phyloP scores from a whole-genome alignment of 352 stramenopile genomes.

The Globisporangium ultimum region DNA sequence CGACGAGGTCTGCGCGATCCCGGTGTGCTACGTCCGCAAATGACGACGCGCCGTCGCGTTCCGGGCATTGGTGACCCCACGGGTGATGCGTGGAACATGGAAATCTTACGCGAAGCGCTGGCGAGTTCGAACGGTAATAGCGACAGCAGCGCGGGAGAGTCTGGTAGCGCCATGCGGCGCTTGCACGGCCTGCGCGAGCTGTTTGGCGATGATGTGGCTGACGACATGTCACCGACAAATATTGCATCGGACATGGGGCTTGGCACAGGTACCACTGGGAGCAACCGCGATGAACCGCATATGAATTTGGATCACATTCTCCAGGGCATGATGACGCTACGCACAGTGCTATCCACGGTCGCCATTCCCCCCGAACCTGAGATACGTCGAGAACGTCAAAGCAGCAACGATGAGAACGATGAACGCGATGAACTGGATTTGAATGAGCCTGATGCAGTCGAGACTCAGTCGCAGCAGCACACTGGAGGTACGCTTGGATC shows the following conservation, averaged over 20 bases:
- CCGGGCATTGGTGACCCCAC: slow-evolving; percentile 21
- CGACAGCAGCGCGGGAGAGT: slow-evolving; percentile 2
- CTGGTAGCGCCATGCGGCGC: slow-evolving; percentile 1
- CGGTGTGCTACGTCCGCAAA: slow-evolving; percentile 9
- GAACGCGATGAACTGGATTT: no score
- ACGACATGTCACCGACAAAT: slow-evolving; percentile 22
- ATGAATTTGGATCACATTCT: slow-evolving; percentile 53
- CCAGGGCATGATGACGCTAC: slow-evolving; percentile 50
- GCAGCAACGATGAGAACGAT: neutral
- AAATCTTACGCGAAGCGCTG: slow-evolving; percentile 50
- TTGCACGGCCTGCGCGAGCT: slow-evolving; percentile 39
- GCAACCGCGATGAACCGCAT: neutral
- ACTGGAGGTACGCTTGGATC: no score
- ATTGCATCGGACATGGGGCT: slow-evolving; percentile 30
- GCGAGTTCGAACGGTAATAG: neutral
- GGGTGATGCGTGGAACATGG: slow-evolving; percentile 60
- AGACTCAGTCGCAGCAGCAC: no score
- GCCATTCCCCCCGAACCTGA: neutral
- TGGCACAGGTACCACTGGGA: neutral
- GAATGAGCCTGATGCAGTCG: no score
- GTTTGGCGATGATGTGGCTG: slow-evolving; percentile 28
- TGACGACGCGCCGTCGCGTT: slow-evolving; percentile 10
- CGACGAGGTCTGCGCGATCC: slow-evolving; percentile 15
- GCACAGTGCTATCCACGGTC: slow-evolving; percentile 50
- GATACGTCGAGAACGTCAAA: slow-evolving; percentile 1